Evolutionary conservation across 345 rosid species (phyloP), one percentile per base, ranked within the genome.

Genomic region (Populus davidiana): DNA sequence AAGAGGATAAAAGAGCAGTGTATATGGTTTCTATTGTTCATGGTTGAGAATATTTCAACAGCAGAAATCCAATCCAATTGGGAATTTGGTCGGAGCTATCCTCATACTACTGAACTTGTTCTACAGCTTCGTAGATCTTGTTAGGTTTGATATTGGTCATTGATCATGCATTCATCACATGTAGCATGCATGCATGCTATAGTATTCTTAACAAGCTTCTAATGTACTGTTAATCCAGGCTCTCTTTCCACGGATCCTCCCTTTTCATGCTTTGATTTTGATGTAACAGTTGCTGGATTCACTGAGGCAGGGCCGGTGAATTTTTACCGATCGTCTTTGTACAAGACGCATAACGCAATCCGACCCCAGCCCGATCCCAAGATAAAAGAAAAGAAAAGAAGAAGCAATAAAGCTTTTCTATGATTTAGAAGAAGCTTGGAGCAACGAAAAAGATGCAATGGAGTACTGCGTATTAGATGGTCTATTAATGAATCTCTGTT

Each of bases 1-100:
- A 87, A 91, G 84, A 75, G 74, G 78, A 67, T 73, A 72, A 79
- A 75, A 79, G 78, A 78, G 83, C 83, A 67, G 82, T 84, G 87
- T 88, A 85, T 69, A 88, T 86, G 80, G 25, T 74, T 72, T 70
- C 85, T 75, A 74, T 81, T 82, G 75, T 77, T 82, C 80, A 20
- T 79, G 80, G 76, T 69, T 76, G 82, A 84, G 81, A 75, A 65
- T 79, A 82, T 72, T 73, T 79, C 67, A 56, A 76, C 79, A 61
- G 67, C 71, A 59, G 77, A 75, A 78, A 33, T 78, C 75, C 75
- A 80, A 67, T 75, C 62, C 81, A 39, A 13, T 67, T 50, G 81
- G 81, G 54, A 69, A 38, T 66, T 77, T 39, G 29, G 31, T 38
- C 23, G 10, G 38, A 59, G 59, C 33, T 47, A 33, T 72, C 12